Evolutionary conservation across 805 yeast species (phyloP), one percentile per base, ranked within the genome.

Genomic region (Candida yuanshanica): DNA sequence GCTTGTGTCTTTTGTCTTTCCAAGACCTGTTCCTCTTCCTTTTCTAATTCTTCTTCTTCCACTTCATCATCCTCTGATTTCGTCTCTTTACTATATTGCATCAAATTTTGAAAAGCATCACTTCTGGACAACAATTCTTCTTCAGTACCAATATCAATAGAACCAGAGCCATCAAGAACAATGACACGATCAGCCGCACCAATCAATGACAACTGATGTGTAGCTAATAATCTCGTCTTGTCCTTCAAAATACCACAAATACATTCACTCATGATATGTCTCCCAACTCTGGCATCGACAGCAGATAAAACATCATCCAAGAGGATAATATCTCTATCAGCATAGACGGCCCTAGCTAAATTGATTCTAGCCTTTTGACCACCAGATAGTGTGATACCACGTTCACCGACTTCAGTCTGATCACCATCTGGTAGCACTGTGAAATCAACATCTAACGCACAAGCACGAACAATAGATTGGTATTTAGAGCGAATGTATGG

Each of bases 281-380:
- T 75, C n/a, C 93, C 95, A 35, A 85, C 95, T 53, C 85, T 79
- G 24, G 91, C 88, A 61, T 86, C 95, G 7, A 86, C 95, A 5
- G 95, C 95, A 64, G 86, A 77, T 43, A 86, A 68, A 13, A 85
- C 88, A 57, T 86, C 95, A 56, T 86, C 95, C 39, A 86, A 62
- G 38, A 86, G 60, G 32, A 81, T 70, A 20, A 84, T 79, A 53
- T 83, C 88, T 16, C 74, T 72, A 21, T 78, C 69, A 12, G 81
- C 76, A 54, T 86, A 86, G 2, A 83, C 87, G 2, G 91, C 83
- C 56, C 95, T 72, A 4, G 95, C 95, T 45, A 86, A 64, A 54
- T 78, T 77, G 39, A 86, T 74, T 59, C 95, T 74, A 0, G 95
- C 91, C 65, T 86, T 86, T 59, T 86, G 95, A 38, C 95, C 95